Percentiles rank a stretch among this genome's conserved stretches.
Evolutionary conservation across 306 rosid genomes (phyloP).

Genomic region (Cucurbita pepo): DNA sequence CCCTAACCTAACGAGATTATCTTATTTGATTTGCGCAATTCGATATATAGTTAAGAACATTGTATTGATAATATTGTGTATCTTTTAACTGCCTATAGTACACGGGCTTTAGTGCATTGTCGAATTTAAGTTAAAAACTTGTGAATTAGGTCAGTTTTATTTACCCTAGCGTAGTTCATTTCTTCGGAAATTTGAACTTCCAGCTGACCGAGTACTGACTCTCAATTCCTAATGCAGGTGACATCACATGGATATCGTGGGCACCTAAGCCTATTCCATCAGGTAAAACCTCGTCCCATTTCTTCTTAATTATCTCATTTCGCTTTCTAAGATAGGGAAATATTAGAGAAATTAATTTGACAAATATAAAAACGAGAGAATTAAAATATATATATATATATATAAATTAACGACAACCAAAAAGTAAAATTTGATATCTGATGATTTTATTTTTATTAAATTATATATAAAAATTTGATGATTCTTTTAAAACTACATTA

Average conservation of each 20-base stretch:
- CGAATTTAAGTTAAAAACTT: background rate
- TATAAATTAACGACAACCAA: background rate
- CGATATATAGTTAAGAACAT: background rate
- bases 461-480: background rate
- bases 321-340: background rate
- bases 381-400: background rate
- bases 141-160: background rate
- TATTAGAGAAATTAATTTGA: background rate
- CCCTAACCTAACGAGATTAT: background rate
- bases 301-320: background rate
- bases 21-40: background rate
- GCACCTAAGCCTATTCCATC: constrained; percentile 46
- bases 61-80: background rate
- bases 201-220: background rate
- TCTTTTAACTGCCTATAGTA: background rate
- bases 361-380: background rate
- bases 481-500: background rate
- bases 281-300: constrained; percentile 26
- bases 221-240: constrained; percentile 35
- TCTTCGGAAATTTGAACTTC: background rate
- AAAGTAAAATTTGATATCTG: background rate
- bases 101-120: background rate
- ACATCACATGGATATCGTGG: constrained; percentile 79
- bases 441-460: background rate
- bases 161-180: background rate